Evolutionary conservation across 805 yeast genomes (phyloP), one percentile per base, ranked within the genome.

Genomic region (Metschnikowia shivogae): DNA sequence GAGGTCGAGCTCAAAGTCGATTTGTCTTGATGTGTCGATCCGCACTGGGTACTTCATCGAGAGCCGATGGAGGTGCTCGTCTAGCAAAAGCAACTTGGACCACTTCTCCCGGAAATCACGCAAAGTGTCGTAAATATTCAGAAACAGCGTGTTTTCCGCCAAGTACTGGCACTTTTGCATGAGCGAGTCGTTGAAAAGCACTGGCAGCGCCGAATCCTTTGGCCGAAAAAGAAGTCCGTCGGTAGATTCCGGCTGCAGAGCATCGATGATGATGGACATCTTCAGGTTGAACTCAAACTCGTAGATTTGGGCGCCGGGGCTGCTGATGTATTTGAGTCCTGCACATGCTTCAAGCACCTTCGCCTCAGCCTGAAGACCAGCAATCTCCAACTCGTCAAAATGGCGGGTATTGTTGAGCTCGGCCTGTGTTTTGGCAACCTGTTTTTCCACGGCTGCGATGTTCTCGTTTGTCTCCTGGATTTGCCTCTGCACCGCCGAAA

Each of bases 51-150:
- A 64, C 46, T 54, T 54, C 27, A 66, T 42, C 1, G 65, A 54
- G 2, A 68, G 48, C 40, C 56, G 59, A 53, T 56, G 61, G 17
- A 71, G 52, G 36, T 67, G 70, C 8, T 39, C 31, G 46, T 70
- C 74, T 8, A 63, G 49, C 19, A 38, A 32, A 33, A 44, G 46
- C 9, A 61, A 45, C 24, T 43, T 45, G 35, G 42, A 24, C 53
- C 55, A 51, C 10, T 44, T 38, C 3, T 34, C 17, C 13, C 52
- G 34, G 17, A 48, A 41, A 11, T 13, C 14, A 12, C 30, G 27
- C 19, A 54, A 36, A 22, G 46, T 46, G 8, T 48, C 53, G n/a
- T 42, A 63, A 13, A 46, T 43, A 35, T 47, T 42, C 36, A 35
- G 40, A 14, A 49, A 46, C 12, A 43, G 39, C 4, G 50, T 47